Percentiles rank a stretch among this genome's conserved stretches.
Conservation (phyloP, 129 eudicot species). For the Tagetes erecta region DNA sequence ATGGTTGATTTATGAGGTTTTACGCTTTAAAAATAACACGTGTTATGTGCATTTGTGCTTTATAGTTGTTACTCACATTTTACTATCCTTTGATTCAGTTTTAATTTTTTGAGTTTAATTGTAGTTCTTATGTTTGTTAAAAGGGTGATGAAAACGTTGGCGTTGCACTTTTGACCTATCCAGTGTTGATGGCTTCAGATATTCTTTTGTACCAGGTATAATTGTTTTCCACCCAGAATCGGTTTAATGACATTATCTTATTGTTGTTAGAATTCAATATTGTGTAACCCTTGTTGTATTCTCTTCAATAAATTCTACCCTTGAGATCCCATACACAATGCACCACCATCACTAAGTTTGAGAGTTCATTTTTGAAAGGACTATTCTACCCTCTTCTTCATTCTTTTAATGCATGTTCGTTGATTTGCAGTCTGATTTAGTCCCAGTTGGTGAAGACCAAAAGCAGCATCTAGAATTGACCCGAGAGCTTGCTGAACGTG, state of each 20-base stretch:
- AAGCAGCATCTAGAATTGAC: constrained; percentile 97
- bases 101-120: neutral
- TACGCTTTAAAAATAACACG: neutral
- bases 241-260: neutral
- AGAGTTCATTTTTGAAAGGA: constrained; percentile 6
- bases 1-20: neutral
- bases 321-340: constrained; percentile 3
- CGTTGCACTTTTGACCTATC: constrained; percentile 92
- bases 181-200: constrained; percentile 99
- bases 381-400: neutral
- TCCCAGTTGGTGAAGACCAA: constrained; percentile 99
- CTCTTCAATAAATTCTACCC: neutral
- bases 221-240: constrained; percentile 7
- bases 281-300: neutral
- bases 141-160: constrained; percentile 99
- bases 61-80: neutral
- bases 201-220: constrained; percentile 91
- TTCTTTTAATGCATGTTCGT: constrained; percentile 34
- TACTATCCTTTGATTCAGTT: neutral
- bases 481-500: constrained; percentile 90
- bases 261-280: neutral
- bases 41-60: neutral
- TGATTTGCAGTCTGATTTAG: constrained; percentile 87
- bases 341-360: neutral
- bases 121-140: constrained; percentile 19